Evolutionary conservation across 1,284 basidiomycete species (phyloP), one percentile per base, ranked within the genome.

Genomic region (Polyporus tsugae): DNA sequence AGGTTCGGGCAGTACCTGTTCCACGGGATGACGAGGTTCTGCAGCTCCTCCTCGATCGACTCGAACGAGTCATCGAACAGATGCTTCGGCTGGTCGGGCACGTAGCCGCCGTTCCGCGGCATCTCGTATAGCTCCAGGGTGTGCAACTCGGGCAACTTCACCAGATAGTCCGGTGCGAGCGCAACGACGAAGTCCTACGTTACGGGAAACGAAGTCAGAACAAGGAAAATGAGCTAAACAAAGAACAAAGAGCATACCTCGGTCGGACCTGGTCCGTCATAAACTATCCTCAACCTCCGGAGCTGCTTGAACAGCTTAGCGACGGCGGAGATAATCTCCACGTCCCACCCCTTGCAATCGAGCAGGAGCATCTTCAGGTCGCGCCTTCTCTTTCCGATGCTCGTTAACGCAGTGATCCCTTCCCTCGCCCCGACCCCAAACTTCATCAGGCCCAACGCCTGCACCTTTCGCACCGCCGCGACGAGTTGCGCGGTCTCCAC

Each of bases 111-210:
- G 25, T 17, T 39, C 33, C 33, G 11, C 13, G 66, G 66, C 22
- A 63, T 58, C 29, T 41, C 36, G 52, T 61, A 67, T 6, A 67
- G 36, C 52, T 67, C 62, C 19, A 67, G 59, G 39, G 66, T 67
- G 41, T 67, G 66, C 58, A 67, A 59, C 29, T 67, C 11, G 80
- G 87, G 64, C 84, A 92, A 72, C 93, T 95, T 78, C 81, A 87
- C 74, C 86, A 91, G 75, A 53, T 75, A 74, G 63, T 78, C 77
- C 0, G 79, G 78, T 2, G 77, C 78, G 49, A 79, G 69, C 59
- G 72, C 71, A 4, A 79, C 76, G 1, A 78, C 62, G 25, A 71
- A 75, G 44, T 75, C 72, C 78, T 79, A 39, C 9, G 42, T 15
- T 10, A n/a, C n/a, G 59, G 60, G 3, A 13, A 38, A 62, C 60